Conservation (phyloP, 306 rosid species). For the Oemleria cerasiformis region DNA sequence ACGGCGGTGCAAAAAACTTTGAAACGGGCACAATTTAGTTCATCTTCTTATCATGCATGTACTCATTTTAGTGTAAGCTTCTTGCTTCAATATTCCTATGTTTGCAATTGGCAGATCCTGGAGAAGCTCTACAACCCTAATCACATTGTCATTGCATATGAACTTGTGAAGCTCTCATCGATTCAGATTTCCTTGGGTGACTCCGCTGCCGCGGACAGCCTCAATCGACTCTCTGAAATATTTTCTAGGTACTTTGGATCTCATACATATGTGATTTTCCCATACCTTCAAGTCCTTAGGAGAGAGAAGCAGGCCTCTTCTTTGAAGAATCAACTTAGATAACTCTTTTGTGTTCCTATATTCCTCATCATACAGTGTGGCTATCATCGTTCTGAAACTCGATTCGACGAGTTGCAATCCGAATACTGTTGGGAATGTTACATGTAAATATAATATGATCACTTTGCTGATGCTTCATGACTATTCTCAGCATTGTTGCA, state of each 20-base stretch:
- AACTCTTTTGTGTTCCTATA: background rate
- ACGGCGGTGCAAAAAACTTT: too few relatives aligned
- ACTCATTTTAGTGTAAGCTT: background rate
- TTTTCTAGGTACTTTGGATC: slow-evolving; percentile 66
- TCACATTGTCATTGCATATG: slow-evolving; percentile 81
- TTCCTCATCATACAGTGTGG: background rate
- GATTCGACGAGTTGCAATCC: background rate
- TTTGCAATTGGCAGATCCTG: slow-evolving; percentile 56
- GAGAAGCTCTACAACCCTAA: slow-evolving; percentile 64
- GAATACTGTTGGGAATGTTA: background rate
- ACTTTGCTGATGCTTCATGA: background rate
- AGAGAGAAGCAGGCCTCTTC: slow-evolving; percentile 15
- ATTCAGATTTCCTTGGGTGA: slow-evolving; percentile 65
- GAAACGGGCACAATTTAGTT: too few relatives aligned
- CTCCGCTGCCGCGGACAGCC: slow-evolving; percentile 36
- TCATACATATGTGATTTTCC: slow-evolving; percentile 58
- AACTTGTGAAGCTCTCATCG: slow-evolving; percentile 80
- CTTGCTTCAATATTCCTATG: background rate
- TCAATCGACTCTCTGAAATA: slow-evolving; percentile 45
- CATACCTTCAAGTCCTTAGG: slow-evolving; percentile 44
- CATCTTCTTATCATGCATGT: too few relatives aligned
- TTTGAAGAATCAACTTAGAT: background rate
- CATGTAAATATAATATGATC: background rate
- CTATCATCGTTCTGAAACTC: too few relatives aligned
- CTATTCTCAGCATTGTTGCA: background rate